phyloP scores from a whole-genome alignment of 257 asterid species.

The Ophiorrhiza pumila region DNA sequence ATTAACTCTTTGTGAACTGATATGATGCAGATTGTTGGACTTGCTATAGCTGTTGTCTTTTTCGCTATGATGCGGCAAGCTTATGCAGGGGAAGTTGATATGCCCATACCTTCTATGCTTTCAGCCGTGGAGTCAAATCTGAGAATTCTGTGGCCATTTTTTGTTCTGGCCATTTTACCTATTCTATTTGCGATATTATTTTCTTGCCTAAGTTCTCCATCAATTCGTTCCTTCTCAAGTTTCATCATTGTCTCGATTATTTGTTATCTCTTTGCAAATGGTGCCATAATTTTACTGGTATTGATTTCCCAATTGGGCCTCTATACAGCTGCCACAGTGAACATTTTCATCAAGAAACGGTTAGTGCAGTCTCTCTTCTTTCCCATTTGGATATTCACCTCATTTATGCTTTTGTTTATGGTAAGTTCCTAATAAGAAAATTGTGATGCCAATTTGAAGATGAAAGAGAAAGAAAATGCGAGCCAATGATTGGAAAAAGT shows the following conservation, averaged over 20 bases:
- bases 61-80: constrained; percentile 96
- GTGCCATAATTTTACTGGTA: constrained; percentile 57
- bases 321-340: constrained; percentile 53
- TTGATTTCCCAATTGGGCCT: constrained; percentile 58
- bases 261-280: constrained; percentile 81
- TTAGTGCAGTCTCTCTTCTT: constrained; percentile 32
- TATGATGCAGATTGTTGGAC: constrained; percentile 22
- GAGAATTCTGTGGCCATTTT: constrained; percentile 59
- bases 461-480: neutral
- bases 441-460: neutral
- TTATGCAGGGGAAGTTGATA: constrained; percentile 78
- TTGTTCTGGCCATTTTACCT: constrained; percentile 55
- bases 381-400: constrained; percentile 13
- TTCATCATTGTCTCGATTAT: constrained; percentile 58
- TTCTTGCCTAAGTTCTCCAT: constrained; percentile 56
- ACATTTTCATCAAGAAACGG: constrained; percentile 70
- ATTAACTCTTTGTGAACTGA: constrained; percentile 32
- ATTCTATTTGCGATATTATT: constrained; percentile 46
- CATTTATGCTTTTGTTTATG: neutral
- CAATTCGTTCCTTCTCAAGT: constrained; percentile 55
- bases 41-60: constrained; percentile 59
- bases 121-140: constrained; percentile 85
- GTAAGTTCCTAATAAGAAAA: neutral
- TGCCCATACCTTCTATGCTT: constrained; percentile 74
- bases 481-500: neutral